phyloP scores from a whole-genome alignment of 257 asterid species.

The Solanum etuberosum region DNA sequence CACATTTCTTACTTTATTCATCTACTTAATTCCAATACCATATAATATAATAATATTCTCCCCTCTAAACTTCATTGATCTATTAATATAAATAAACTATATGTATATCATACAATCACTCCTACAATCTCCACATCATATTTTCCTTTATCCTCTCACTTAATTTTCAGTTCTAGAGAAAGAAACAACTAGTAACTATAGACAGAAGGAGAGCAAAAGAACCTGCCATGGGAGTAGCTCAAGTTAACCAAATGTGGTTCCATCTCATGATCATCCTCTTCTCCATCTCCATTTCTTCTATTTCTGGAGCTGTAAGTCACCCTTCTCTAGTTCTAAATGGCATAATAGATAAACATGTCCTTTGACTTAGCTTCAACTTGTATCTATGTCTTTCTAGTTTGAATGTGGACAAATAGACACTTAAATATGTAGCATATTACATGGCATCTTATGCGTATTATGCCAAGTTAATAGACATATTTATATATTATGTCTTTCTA shows the following conservation, averaged over 20 bases:
- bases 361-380: too few relatives aligned
- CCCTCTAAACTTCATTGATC: not conserved
- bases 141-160: not conserved
- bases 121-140: not conserved
- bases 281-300: not conserved
- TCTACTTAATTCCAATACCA: not conserved
- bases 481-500: too few relatives aligned
- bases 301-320: not conserved
- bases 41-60: not conserved
- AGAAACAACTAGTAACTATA: not conserved
- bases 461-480: too few relatives aligned
- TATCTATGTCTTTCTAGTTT: too few relatives aligned
- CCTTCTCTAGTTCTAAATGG: not conserved
- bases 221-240: slow-evolving; percentile 1
- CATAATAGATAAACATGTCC: not conserved
- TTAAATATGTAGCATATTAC: too few relatives aligned
- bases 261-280: not conserved
- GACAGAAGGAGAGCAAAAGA: not conserved
- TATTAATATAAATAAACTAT: not conserved
- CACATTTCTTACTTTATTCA: not conserved
- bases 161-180: not conserved
- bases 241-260: not conserved
- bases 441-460: too few relatives aligned
- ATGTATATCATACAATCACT: not conserved
- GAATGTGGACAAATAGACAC: too few relatives aligned